Percentiles rank a stretch among this genome's conserved stretches.
These are phyloP conservation scores for Clavispora asparagi DNA, from an alignment of 805 yeast genomes.

Conservation along the genomic window DNA sequence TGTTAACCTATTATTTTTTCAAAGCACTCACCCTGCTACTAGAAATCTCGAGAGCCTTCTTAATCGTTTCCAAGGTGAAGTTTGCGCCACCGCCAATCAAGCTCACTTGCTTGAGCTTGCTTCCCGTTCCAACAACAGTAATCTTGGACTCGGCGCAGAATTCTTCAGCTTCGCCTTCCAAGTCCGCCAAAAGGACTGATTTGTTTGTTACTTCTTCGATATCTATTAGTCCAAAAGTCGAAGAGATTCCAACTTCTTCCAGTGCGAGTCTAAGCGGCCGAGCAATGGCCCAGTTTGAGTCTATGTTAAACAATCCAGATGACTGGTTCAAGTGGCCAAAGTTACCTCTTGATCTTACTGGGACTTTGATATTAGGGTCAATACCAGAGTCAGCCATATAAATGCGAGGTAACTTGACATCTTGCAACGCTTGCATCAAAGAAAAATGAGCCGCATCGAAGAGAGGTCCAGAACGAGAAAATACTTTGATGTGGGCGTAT, in stretches of 20 bases:
- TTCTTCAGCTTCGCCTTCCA: slow-evolving; percentile 86
- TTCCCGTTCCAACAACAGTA: slow-evolving; percentile 33
- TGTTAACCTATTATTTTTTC: background rate
- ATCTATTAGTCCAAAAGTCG: slow-evolving; percentile 58
- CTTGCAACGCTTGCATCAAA: slow-evolving; percentile 54
- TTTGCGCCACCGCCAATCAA: slow-evolving; percentile 46
- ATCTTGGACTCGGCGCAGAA: slow-evolving; percentile 50
- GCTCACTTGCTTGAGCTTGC: slow-evolving; percentile 38
- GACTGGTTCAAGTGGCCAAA: slow-evolving; percentile 42
- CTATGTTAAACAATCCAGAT: slow-evolving; percentile 44
- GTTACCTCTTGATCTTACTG: slow-evolving; percentile 48
- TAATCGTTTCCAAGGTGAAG: slow-evolving; percentile 43
- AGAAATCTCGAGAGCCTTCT: slow-evolving; percentile 44
- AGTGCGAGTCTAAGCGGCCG: slow-evolving; percentile 36
- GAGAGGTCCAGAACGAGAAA: slow-evolving; percentile 77
- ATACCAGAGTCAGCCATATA: slow-evolving; percentile 53
- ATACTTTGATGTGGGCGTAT: slow-evolving; percentile 69
- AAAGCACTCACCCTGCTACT: slow-evolving; percentile 35
- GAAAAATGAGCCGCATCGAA: slow-evolving; percentile 74
- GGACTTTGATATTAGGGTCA: slow-evolving; percentile 46
- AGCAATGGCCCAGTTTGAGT: slow-evolving; percentile 29
- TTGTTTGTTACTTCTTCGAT: slow-evolving; percentile 21
- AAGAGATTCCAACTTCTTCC: slow-evolving; percentile 37
- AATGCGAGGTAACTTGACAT: slow-evolving; percentile 60
- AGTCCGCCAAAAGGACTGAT: slow-evolving; percentile 57